Conservation (phyloP, 2,329 filamentous ascomycete species). For the Trichoderma lentiforme region DNA sequence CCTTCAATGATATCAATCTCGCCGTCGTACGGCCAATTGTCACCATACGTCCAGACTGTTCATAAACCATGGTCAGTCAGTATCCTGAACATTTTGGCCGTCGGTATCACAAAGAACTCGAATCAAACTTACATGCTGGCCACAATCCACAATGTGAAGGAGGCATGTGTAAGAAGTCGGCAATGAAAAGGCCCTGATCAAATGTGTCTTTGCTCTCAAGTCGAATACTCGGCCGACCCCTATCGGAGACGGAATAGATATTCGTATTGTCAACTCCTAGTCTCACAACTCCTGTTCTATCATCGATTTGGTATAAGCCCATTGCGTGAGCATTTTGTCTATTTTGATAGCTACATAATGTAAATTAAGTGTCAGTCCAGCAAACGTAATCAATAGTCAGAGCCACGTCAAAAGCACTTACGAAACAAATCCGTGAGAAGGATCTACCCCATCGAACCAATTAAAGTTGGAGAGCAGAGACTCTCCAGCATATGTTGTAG, state of each 20-base stretch:
- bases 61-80: background rate
- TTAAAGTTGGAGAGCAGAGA: slow-evolving; percentile 47
- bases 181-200: slow-evolving; percentile 64
- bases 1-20: slow-evolving; percentile 72
- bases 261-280: slow-evolving; percentile 45
- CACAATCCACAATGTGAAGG: slow-evolving; percentile 66
- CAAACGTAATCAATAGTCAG: background rate
- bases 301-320: slow-evolving; percentile 43
- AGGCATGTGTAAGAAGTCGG: slow-evolving; percentile 73
- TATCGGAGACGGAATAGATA: slow-evolving; percentile 30
- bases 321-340: slow-evolving; percentile 37
- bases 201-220: slow-evolving; percentile 63
- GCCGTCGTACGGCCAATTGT: slow-evolving; percentile 59
- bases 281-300: slow-evolving; percentile 40
- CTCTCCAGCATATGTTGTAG: slow-evolving; percentile 41
- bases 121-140: slow-evolving; percentile 60
- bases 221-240: slow-evolving; percentile 59
- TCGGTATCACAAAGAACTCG: fast-evolving
- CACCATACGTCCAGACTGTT: slow-evolving; percentile 52
- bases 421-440: slow-evolving; percentile 64
- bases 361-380: background rate
- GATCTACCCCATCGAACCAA: slow-evolving; percentile 54
- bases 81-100: too few species aligned
- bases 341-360: slow-evolving; percentile 42
- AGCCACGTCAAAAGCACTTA: slow-evolving; percentile 41